Evolutionary conservation across 768 basidiomycete genomes (phyloP), one percentile per base, ranked within the genome.

Genomic region (Psilocybe subaeruginosa): DNA sequence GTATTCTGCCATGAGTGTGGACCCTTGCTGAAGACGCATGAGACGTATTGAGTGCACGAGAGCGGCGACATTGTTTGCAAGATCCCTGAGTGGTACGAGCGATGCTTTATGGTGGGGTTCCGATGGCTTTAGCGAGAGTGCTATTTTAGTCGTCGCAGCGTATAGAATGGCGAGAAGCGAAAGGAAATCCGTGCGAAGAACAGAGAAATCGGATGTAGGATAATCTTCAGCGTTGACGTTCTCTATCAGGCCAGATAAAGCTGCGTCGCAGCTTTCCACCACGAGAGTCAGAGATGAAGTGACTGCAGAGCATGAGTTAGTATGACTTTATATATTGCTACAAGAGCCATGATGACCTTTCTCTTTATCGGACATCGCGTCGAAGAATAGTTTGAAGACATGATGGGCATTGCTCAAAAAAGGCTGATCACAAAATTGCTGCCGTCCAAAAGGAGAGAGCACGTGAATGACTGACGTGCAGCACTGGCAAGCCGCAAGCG

Each of bases 61-160:
- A 0, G 82, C 80, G 9, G 81, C 73, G 49, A 82, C 68, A 57
- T 84, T 80, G 29, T 77, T 74, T 3, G 81, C 73, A 45, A 88
- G 75, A 61, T 89, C 87, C 58, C 75, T 81, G 56, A 89, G 77
- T 23, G 87, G 78, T 7, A 78, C 63, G 11, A 83, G 66, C 11
- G 85, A 76, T 1, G 88, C 83, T 2, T 77, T 68, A 66, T 84
- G 81, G 4, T 85, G 75, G 1, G 85, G 85, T 0, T 79, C 75
- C 3, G 83, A 72, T 4, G 88, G 86, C 46, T 87, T 90, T 54
- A 90, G 78, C 1, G 82, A 78, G 35, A 92, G 80, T 3, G 90
- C 78, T 27, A 89, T 70, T 67, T 88, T 90, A 17, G 88, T 90
- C 4, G 82, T 74, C 31, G 81, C 73, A 19, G 76, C 72, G 70